These are phyloP conservation scores for Mortierella sp. DNA, from an alignment of 371 early-diverging fungal genomes.

Conservation along the genomic window DNA sequence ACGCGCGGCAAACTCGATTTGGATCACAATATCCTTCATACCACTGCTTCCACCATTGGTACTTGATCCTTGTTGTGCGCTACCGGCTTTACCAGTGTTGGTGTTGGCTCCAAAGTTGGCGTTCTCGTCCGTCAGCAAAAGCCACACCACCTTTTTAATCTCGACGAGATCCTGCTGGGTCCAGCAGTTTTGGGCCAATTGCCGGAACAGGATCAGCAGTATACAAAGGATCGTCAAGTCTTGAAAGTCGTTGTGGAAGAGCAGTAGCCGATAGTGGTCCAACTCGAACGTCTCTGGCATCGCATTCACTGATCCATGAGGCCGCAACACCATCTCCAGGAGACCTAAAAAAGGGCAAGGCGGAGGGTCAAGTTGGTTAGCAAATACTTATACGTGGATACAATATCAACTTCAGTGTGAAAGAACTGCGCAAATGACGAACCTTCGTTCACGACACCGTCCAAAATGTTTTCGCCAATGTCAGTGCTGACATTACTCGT, in stretches of 20 bases:
- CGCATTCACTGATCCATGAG: slow-evolving; percentile 26
- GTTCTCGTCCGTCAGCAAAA: slow-evolving; percentile 58
- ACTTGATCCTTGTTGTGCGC: slow-evolving; percentile 7
- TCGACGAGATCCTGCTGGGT: slow-evolving; percentile 58
- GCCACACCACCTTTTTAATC: slow-evolving; percentile 58
- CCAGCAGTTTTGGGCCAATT: slow-evolving; percentile 61
- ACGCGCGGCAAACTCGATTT: slow-evolving; percentile 55
- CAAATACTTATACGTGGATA: background rate
- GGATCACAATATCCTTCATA: slow-evolving; percentile 56
- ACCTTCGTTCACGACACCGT: slow-evolving; percentile 57
- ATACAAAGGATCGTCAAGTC: slow-evolving; percentile 75
- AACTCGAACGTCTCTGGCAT: slow-evolving; percentile 73
- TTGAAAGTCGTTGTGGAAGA: slow-evolving; percentile 81
- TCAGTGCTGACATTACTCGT: slow-evolving; percentile 37
- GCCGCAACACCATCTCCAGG: slow-evolving; percentile 50
- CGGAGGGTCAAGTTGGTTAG: background rate
- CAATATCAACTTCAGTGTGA: background rate
- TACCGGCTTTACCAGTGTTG: background rate
- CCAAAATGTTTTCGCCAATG: slow-evolving; percentile 55
- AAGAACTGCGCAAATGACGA: background rate
- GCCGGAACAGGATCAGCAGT: slow-evolving; percentile 75
- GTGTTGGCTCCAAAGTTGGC: slow-evolving; percentile 48
- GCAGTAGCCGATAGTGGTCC: slow-evolving; percentile 72
- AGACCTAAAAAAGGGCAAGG: slow-evolving; percentile 29
- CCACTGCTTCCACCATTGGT: slow-evolving; percentile 27